Conservation (phyloP, 2,329 filamentous ascomycete genomes). For the Elsinoe perseae region DNA sequence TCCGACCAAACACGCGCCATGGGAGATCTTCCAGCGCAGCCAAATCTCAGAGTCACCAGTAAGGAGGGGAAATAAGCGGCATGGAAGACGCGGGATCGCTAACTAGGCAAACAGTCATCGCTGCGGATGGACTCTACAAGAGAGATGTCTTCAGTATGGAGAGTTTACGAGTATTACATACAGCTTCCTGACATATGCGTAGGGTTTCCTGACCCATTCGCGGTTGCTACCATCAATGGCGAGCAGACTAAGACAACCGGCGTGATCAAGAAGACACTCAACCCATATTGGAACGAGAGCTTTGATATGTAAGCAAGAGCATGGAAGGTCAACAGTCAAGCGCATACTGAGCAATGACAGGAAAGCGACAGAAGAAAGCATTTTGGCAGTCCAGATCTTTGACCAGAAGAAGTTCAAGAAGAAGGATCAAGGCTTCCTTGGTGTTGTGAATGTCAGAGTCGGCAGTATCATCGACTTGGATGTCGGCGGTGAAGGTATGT, state of each 20-base stretch:
- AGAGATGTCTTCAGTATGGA: constrained; percentile 89
- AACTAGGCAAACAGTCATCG: constrained; percentile 64
- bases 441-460: constrained; percentile 93
- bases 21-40: constrained; percentile 47
- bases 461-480: constrained; percentile 90
- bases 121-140: constrained; percentile 96
- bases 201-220: constrained; percentile 98
- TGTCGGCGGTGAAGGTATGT: constrained; percentile 80
- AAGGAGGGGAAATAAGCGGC: constrained; percentile 33
- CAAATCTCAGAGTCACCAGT: constrained; percentile 93
- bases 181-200: constrained; percentile 27
- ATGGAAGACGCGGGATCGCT: constrained; percentile 6
- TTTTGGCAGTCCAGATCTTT: constrained; percentile 95
- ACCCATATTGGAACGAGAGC: constrained; percentile 99
- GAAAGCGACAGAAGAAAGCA: constrained; percentile 86
- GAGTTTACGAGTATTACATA: constrained; percentile 32
- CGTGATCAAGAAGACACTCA: constrained; percentile 93
- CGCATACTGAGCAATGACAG: constrained; percentile 41
- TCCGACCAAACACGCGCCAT: constrained; percentile 25
- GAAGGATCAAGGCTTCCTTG: constrained; percentile 98
- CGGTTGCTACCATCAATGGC: constrained; percentile 91
- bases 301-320: constrained; percentile 79
- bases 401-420: constrained; percentile 99
- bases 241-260: constrained; percentile 98
- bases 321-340: constrained; percentile 2